phyloP scores from a whole-genome alignment of 2,329 filamentous ascomycete genomes.

The Aschersonia sp. region DNA sequence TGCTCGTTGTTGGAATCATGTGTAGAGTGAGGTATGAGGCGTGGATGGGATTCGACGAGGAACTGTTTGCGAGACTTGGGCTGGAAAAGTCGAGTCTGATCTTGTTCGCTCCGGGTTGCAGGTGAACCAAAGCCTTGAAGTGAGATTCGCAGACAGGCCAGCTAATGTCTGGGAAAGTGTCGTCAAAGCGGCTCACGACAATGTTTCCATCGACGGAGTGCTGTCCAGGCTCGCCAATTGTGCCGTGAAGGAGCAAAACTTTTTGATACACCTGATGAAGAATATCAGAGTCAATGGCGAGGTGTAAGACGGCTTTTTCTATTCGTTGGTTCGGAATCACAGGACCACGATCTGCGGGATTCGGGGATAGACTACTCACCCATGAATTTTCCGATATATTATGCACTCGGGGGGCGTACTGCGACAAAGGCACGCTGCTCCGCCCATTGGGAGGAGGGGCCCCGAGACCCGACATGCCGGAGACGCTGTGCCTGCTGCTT shows the following conservation, averaged over 20 bases:
- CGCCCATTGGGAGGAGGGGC: constrained; percentile 39
- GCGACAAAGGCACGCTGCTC: constrained; percentile 49
- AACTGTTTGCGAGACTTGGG: constrained; percentile 60
- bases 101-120: constrained; percentile 82
- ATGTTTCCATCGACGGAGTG: constrained; percentile 63
- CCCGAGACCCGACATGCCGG: constrained; percentile 46
- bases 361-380: constrained; percentile 36
- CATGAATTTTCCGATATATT: constrained; percentile 73
- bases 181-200: constrained; percentile 68
- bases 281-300: constrained; percentile 8
- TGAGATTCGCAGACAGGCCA: constrained; percentile 85
- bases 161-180: constrained; percentile 63
- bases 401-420: constrained; percentile 65
- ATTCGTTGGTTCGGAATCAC: no score
- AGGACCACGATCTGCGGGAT: neutral
- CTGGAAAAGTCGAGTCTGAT: constrained; percentile 79
- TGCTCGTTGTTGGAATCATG: constrained; percentile 64
- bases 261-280: constrained; percentile 74
- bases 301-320: no score
- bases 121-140: constrained; percentile 82
- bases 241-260: constrained; percentile 65
- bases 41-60: constrained; percentile 54
- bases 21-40: constrained; percentile 70
- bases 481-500: constrained; percentile 48
- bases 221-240: constrained; percentile 57